These are phyloP conservation scores for Rhizopus delemar DNA, from an alignment of 371 early-diverging fungal species.

Conservation along the genomic window DNA sequence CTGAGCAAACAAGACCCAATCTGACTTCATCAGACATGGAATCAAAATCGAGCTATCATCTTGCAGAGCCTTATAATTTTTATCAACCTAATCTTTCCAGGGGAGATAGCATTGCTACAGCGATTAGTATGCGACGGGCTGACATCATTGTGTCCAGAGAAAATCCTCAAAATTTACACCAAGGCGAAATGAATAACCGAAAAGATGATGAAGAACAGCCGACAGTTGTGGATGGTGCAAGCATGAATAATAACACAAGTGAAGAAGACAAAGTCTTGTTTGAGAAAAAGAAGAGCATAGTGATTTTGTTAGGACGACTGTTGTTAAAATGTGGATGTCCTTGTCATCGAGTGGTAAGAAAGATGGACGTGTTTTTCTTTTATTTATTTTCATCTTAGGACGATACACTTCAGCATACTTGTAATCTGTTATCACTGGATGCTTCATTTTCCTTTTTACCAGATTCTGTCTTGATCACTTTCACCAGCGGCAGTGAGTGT, in stretches of 20 bases:
- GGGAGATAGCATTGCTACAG: conserved; percentile 29
- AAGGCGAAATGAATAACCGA: conserved; percentile 11
- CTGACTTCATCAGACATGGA: conserved; percentile 10
- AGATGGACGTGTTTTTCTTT: background rate
- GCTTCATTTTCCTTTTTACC: conserved; percentile 44
- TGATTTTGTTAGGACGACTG: conserved; percentile 35
- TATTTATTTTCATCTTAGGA: conserved; percentile 23
- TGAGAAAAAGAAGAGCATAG: conserved; percentile 37
- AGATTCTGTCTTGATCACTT: conserved; percentile 41
- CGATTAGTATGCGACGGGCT: conserved; percentile 28
- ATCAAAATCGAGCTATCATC: conserved; percentile 1
- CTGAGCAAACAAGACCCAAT: conserved; percentile 9
- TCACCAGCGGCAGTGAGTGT: conserved; percentile 17
- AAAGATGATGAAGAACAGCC: background rate
- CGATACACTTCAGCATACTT: conserved; percentile 38
- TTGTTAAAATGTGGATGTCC: conserved; percentile 49
- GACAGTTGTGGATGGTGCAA: background rate
- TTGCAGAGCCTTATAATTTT: background rate
- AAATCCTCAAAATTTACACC: conserved; percentile 28
- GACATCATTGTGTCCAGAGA: conserved; percentile 32
- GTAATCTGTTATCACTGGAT: conserved; percentile 27
- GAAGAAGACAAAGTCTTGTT: conserved; percentile 16
- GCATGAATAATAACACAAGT: background rate
- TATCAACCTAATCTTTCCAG: conserved; percentile 10
- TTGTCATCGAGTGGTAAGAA: conserved; percentile 41